Evolutionary conservation across 305 asterid species (phyloP).

Genomic region (Solanum aculeatissimum): DNA sequence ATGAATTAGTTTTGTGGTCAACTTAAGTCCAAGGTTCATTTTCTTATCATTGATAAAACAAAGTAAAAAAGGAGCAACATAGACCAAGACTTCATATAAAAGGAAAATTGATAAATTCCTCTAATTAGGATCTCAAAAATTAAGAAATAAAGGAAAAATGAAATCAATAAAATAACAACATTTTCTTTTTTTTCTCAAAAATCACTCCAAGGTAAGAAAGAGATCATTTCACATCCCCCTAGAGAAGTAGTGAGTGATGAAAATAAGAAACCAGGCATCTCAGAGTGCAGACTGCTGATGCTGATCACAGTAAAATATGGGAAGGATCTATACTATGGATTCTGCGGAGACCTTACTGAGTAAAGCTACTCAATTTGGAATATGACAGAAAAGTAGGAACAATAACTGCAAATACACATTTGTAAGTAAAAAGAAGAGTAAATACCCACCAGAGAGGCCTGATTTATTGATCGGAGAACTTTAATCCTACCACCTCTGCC

Average conservation of each 20-base stretch:
- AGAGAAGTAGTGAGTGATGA: background rate
- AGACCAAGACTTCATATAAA: background rate
- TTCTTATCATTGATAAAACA: background rate
- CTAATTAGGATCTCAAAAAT: background rate
- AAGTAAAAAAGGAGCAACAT: background rate
- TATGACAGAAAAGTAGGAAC: background rate
- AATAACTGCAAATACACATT: background rate
- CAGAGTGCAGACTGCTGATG: background rate
- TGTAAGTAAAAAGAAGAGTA: background rate
- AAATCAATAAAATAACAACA: background rate
- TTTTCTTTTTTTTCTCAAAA: background rate
- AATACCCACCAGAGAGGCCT: conserved; percentile 39
- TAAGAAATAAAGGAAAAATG: background rate
- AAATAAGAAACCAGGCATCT: background rate
- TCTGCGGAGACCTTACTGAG: background rate
- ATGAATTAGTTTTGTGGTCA: background rate
- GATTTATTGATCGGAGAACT: conserved; percentile 57
- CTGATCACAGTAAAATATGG: background rate
- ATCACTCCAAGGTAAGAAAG: background rate
- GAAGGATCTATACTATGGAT: background rate
- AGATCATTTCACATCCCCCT: background rate
- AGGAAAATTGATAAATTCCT: background rate
- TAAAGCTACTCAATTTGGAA: background rate
- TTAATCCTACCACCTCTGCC: conserved; percentile 89
- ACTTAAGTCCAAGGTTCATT: background rate